Evolutionary conservation across 176 grass and related monocot genomes (phyloP), one percentile per base, ranked within the genome.

Genomic region (Aegilops longissima): DNA sequence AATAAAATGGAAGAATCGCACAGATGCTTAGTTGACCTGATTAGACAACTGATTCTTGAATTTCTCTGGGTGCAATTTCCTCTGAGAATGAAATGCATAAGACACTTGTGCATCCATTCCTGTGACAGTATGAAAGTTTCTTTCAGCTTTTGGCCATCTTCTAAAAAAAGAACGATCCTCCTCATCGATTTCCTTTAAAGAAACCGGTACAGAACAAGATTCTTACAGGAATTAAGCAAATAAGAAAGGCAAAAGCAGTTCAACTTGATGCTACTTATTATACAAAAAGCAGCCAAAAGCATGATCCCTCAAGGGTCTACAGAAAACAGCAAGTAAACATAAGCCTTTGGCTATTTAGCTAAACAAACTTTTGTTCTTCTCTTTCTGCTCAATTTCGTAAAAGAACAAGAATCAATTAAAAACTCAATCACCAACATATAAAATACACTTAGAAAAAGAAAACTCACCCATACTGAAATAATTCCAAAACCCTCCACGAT

Each of bases 31-130:
- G 51, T 81, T 82, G 62, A 98, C 96, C 96, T 98, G 93, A 95
- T 98, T 98, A 80, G 83, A 87, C 64, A 94, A 78, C 81, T 98
- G 96, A 67, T 94, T 94, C 86, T 89, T 95, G 90, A 98, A 98
- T 79, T 95, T 98, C 86, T 98, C 96, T 85, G 93, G 96, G 88
- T 92, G 82, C 71, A 79, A 82, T 89, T 96, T 95, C 86, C 96
- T 91, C 90, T 95, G 82, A 88, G 92, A 94, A 84, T 98, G 93
- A 88, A 98, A 98, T 33, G 88, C 90, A 82, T 95, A 96, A 35
- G 96, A 95, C 65, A 98, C 96, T 88, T 98, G 93, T 29, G 96
- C 92, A 90, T 98, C 96, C 96, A 98, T 98, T 90, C 96, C 96
- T 98, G 84, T 84, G 67, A 39, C 76, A 84, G 59, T 82, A 80